Base-by-base conservation (phyloP, 2,329 filamentous ascomycete species). In the Fusarium haematococcum region DNA sequence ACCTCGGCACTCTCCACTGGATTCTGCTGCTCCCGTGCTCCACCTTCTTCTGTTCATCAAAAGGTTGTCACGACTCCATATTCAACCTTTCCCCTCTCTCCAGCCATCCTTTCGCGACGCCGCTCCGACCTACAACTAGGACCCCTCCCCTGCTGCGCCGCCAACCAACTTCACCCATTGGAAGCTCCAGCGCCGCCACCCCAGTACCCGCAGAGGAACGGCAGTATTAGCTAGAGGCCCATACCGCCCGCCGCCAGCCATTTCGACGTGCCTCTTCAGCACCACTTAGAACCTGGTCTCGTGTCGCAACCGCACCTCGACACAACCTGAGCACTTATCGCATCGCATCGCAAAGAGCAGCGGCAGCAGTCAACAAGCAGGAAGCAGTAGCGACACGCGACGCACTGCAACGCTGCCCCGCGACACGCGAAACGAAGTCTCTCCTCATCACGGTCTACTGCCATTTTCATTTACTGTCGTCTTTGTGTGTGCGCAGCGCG, bases 221-320 rank as follows among this genome's bases (percentile, higher is more conserved):
- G 73, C 73, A 75, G 73, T 75, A 75, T 75, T 70, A 75, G 61
- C 70, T 75, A 48, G 63, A 70, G 67, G 60, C 56, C 61, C 68
- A 72, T 76, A 77, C 75, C 76, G 73, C 72, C 73, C 66, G 64
- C 61, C 68, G 62, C 70, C 63, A 63, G 56, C 65, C 60, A 65
- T 73, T 70, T 67, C 56, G 41, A 61, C 73, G 68, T 68, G 70
- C 64, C 67, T 68, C 62, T 59, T 41, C 65, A 77, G 75, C 75
- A 72, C 69, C 71, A 72, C 70, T 75, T 68, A 74, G 74, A 75
- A 77, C 75, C 72, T 78, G 69, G 77, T 79, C 75, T 79, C 70
- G 75, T 79, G 77, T 78, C 74, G 72, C 77, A 72, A 79, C 67
- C 67, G 60, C 73, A 75, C 70, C 72, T 74, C 63, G 72, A 78